Evolutionary conservation across 2,329 filamentous ascomycete genomes (phyloP).

Genomic region (Fusarium annulatum): DNA sequence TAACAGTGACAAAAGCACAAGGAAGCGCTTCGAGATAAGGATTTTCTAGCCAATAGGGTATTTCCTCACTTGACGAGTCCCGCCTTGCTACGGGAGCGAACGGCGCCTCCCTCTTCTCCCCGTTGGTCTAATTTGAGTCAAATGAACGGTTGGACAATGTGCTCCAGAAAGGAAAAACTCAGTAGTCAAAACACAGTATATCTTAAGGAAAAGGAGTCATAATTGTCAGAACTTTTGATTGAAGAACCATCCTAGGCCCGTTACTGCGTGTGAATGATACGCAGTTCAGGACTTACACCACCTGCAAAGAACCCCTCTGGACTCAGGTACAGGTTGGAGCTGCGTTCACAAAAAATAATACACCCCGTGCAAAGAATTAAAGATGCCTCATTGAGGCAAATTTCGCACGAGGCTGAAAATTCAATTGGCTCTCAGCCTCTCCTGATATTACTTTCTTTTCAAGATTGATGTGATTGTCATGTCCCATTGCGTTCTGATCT

Average conservation of each 20-base stretch:
- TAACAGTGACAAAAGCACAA: constrained; percentile 35
- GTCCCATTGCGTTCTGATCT: not conserved
- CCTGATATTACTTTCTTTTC: not conserved
- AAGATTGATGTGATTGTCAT: constrained; percentile 26
- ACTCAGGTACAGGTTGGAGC: not conserved
- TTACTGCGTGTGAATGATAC: not conserved
- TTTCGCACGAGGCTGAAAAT: constrained; percentile 1
- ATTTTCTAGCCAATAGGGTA: constrained; percentile 34
- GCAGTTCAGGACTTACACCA: not conserved
- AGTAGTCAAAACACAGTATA: not conserved
- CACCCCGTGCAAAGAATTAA: not conserved
- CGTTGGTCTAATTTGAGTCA: constrained; percentile 19
- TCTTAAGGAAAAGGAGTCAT: not conserved
- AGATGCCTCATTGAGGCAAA: not conserved
- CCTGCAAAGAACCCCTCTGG: not conserved
- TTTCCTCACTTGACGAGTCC: constrained; percentile 14
- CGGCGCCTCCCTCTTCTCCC: constrained; percentile 30
- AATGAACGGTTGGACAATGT: not conserved
- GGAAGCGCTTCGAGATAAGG: constrained; percentile 20
- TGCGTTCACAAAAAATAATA: constrained; percentile 4
- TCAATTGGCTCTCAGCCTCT: constrained; percentile 15
- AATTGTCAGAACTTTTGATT: not conserved
- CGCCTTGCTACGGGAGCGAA: constrained; percentile 22
- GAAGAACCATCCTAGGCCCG: not conserved
- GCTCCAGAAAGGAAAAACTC: not conserved